phyloP scores from a whole-genome alignment of 2,329 filamentous ascomycete species.

The Didymella segeticola region DNA sequence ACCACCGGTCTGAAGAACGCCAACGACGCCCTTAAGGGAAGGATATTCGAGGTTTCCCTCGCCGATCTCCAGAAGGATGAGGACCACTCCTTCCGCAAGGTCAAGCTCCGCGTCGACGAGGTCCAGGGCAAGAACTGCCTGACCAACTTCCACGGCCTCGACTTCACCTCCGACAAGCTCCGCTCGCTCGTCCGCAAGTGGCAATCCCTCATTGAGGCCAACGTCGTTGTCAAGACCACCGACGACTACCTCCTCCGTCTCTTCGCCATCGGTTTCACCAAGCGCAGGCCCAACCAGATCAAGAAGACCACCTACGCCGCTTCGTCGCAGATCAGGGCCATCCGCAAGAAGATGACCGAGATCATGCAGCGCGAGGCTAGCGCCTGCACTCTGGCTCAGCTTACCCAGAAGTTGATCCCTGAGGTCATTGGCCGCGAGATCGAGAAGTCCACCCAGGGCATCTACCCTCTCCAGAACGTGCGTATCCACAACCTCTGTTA shows the following conservation, averaged over 20 bases:
- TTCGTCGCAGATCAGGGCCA: slow-evolving; percentile 95
- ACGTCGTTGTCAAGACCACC: slow-evolving; percentile 99
- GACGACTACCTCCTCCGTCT: slow-evolving; percentile 99
- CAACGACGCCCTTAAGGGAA: slow-evolving; percentile 98
- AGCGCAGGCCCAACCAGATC: slow-evolving; percentile 98
- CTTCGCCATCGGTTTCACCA: slow-evolving; percentile 99
- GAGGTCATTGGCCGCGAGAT: slow-evolving; percentile 99
- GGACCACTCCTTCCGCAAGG: slow-evolving; percentile 99
- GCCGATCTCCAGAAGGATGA: slow-evolving; percentile 99
- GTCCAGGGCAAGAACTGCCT: slow-evolving; percentile 99
- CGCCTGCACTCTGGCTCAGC: slow-evolving; percentile 92
- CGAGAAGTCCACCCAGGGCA: slow-evolving; percentile 98
- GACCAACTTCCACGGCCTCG: slow-evolving; percentile 99
- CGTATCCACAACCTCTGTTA: slow-evolving; percentile 30
- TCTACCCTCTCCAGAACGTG: slow-evolving; percentile 99
- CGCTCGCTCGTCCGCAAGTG: slow-evolving; percentile 99
- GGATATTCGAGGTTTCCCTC: slow-evolving; percentile 98
- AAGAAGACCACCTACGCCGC: slow-evolving; percentile 99
- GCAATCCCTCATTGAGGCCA: slow-evolving; percentile 99
- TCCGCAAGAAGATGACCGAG: slow-evolving; percentile 99
- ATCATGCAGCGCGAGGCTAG: slow-evolving; percentile 97
- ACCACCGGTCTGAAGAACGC: slow-evolving; percentile 99
- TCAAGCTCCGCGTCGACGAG: slow-evolving; percentile 98
- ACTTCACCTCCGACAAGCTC: slow-evolving; percentile 99
- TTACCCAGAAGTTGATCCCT: slow-evolving; percentile 98